Evolutionary conservation across 2,329 filamentous ascomycete genomes (phyloP).

Genomic region (Cytospora leucostoma): DNA sequence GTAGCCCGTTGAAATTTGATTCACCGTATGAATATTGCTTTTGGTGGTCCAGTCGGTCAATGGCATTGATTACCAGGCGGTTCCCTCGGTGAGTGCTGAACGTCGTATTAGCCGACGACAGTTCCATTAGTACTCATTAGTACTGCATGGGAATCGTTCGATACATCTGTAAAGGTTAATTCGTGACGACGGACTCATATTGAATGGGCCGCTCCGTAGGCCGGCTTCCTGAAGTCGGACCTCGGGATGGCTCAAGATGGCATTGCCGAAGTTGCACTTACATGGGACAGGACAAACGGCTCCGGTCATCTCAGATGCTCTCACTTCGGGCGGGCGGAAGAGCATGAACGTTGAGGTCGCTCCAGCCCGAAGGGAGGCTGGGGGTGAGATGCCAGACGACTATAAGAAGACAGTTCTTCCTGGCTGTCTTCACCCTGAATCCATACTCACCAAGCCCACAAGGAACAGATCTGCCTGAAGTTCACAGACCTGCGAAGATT

Average conservation of each 20-base stretch:
- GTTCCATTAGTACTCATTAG: background rate
- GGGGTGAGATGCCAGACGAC: background rate
- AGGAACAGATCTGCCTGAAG: background rate
- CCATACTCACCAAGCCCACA: background rate
- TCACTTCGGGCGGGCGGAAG: background rate
- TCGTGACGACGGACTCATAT: slow-evolving; percentile 1
- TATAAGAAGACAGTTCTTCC: slow-evolving; percentile 10
- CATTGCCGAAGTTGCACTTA: background rate
- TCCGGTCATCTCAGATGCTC: background rate
- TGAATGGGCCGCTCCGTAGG: slow-evolving; percentile 18
- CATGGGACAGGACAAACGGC: slow-evolving; percentile 1
- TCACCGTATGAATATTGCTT: slow-evolving; percentile 14
- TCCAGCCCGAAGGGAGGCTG: background rate
- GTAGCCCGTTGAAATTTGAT: slow-evolving; percentile 1
- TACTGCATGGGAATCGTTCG: slow-evolving; percentile 22
- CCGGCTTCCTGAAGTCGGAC: background rate
- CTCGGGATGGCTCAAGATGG: background rate
- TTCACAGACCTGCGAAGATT: background rate
- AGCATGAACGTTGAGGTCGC: background rate
- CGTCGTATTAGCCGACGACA: background rate
- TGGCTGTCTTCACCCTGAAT: background rate
- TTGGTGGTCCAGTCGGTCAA: slow-evolving; percentile 15
- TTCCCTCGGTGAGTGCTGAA: slow-evolving; percentile 1
- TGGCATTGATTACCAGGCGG: slow-evolving; percentile 4
- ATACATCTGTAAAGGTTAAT: slow-evolving; percentile 21